A percentile compares a stretch with the other conserved stretches of the same genome.
phyloP scores from a whole-genome alignment of 75 land plant species.

The Pinus taeda region DNA sequence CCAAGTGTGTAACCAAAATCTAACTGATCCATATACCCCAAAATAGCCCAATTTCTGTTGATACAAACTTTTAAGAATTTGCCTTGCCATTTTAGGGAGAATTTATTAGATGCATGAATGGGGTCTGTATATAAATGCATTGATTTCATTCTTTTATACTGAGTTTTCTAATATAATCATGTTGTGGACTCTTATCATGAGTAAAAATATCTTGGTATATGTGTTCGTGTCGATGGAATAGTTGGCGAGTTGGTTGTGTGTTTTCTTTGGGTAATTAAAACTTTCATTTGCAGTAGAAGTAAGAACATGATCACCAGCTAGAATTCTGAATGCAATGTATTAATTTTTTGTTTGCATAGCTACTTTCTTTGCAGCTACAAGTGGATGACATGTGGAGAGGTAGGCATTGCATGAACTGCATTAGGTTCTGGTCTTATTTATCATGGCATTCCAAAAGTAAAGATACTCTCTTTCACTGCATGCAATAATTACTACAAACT shows the following conservation, averaged over 20 bases:
- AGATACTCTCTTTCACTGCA: background rate
- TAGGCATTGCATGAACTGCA: conserved; percentile 67
- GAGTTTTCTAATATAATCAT: conserved; percentile 30
- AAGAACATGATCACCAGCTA: background rate
- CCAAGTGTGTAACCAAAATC: too few relatives aligned
- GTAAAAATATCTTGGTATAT: conserved; percentile 83
- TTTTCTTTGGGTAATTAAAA: background rate
- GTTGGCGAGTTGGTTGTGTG: conserved; percentile 85
- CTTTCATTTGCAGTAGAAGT: conserved; percentile 6
- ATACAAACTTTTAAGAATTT: too few relatives aligned
- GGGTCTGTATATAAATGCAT: background rate
- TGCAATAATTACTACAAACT: background rate
- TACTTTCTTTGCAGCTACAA: conserved; percentile 54
- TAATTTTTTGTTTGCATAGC: background rate
- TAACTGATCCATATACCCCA: too few relatives aligned
- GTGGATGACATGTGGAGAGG: conserved; percentile 99
- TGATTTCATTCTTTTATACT: too few relatives aligned
- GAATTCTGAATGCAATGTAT: background rate
- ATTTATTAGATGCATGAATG: background rate
- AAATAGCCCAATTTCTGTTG: too few relatives aligned
- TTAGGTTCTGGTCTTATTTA: conserved; percentile 84
- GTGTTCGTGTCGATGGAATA: conserved; percentile 86
- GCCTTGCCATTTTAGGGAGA: background rate
- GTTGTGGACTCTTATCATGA: conserved; percentile 62
- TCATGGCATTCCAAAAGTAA: conserved; percentile 77